phyloP scores from a whole-genome alignment of 352 stramenopile genomes.

The Chrysophaeum taylorii region DNA sequence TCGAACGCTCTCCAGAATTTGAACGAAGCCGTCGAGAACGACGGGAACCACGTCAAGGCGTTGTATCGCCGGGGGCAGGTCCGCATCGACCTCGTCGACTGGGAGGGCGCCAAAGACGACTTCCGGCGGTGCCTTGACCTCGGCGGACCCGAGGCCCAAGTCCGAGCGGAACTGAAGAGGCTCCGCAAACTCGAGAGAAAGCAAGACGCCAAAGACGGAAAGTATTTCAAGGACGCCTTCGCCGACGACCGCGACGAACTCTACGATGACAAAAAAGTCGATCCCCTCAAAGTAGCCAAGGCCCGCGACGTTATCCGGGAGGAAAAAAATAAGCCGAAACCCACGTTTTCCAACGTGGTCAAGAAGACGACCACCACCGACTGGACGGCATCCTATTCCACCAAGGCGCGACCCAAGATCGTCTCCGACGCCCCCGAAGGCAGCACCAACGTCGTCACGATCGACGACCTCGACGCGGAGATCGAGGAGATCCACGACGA shows the following conservation, averaged over 20 bases:
- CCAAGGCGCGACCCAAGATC: background rate
- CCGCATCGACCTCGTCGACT: background rate
- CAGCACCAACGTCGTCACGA: background rate
- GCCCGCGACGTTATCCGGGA: too few relatives aligned
- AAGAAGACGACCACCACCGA: slow-evolving; percentile 1
- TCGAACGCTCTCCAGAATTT: background rate
- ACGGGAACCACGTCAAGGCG: background rate
- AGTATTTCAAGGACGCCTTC: too few relatives aligned
- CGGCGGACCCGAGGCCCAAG: background rate
- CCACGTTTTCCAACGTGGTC: too few relatives aligned
- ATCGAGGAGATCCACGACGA: slow-evolving; percentile 1
- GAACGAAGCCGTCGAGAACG: background rate
- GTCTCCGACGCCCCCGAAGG: background rate
- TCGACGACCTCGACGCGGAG: background rate
- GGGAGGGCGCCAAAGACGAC: background rate
- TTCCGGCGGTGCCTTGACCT: background rate
- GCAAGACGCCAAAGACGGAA: background rate
- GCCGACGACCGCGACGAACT: too few relatives aligned
- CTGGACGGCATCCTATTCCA: background rate
- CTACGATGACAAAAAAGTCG: too few relatives aligned
- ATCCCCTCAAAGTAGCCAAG: too few relatives aligned
- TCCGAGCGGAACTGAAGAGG: background rate
- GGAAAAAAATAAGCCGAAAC: too few relatives aligned
- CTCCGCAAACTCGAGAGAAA: background rate
- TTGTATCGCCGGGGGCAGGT: background rate